Base-by-base conservation (phyloP, 148 eudicot genomes). In the Chenopodium berlandieri region DNA sequence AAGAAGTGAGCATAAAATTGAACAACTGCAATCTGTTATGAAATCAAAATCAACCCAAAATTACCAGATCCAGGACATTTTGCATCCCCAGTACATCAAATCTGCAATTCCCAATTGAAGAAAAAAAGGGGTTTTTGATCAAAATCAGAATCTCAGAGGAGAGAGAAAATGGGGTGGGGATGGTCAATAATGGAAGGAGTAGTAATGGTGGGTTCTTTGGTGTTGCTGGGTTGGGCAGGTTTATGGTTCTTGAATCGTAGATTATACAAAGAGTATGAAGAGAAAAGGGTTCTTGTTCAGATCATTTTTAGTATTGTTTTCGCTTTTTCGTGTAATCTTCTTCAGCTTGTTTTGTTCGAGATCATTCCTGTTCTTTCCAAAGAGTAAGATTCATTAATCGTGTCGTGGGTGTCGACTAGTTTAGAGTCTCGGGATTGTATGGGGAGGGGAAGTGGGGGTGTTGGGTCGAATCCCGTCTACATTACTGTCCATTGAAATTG, bases 261-360 rank as follows among this genome's bases (percentile, higher is more conserved):
- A 50, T 89, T 95, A 14, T 95, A 95, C 88, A 95, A 95, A 85
- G 99, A 95, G 80, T 95, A 95, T 81, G 99, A 95, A 85, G 99
- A 95, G 84, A 95, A 95, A 87, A 87, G 97, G 64, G 94, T 88
- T 9, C 84, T 95, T 46, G 99, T 95, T n/a, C 99, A 95, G 89
- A 91, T 95, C 87, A 92, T 95, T 34, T 95, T 95, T 87, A 91
- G 97, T 81, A 88, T 95, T 64, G 97, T 95, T 67, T 95, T 95
- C 76, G 97, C 99, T 23, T 92, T 95, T 72, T 95, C 99, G 32
- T 95, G 99, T 82, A 95, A 95, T 81, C 97, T 95, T 48, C 92
- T 95, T 71, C 94, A 93, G 87, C 97, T 95, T 44, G 99, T 95
- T 40, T 88, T 95, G 30, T 93, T 93, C 60, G 99, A 95, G 88